Evolutionary conservation across 2,329 filamentous ascomycete genomes (phyloP).

Genomic region (Aspergillus pseudoterreus): DNA sequence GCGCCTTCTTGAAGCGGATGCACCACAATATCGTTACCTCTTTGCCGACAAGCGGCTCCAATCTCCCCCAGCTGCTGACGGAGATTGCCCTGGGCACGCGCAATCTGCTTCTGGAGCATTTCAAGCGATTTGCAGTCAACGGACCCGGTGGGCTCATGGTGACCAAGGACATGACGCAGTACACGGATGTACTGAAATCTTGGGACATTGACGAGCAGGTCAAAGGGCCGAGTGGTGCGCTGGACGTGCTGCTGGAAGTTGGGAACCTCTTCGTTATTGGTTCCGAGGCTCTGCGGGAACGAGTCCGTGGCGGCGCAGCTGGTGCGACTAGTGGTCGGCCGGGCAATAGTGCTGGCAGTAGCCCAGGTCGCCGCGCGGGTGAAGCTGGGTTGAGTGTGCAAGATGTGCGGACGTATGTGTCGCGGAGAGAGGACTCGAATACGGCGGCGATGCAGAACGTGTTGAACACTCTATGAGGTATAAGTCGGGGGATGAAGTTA

Average conservation of each 20-base stretch:
- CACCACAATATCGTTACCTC: conserved; percentile 62
- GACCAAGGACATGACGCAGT: conserved; percentile 92
- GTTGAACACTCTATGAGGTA: conserved; percentile 59
- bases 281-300: conserved; percentile 69
- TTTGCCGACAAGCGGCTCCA: conserved; percentile 63
- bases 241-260: conserved; percentile 89
- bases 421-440: conserved; percentile 77
- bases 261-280: conserved; percentile 95
- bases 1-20: conserved; percentile 70
- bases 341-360: conserved; percentile 42
- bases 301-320: conserved; percentile 59
- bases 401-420: conserved; percentile 74
- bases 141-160: conserved; percentile 92
- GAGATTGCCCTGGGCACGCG: conserved; percentile 81
- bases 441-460: conserved; percentile 80
- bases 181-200: conserved; percentile 77
- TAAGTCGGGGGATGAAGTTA: background rate
- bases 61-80: conserved; percentile 75
- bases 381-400: conserved; percentile 49
- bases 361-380: conserved; percentile 37
- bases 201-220: conserved; percentile 72
- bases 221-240: conserved; percentile 48
- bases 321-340: conserved; percentile 35
- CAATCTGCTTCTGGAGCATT: conserved; percentile 79
- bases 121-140: conserved; percentile 91